Evolutionary conservation across 768 basidiomycete genomes (phyloP).

Genomic region (Lactifluus volemus): DNA sequence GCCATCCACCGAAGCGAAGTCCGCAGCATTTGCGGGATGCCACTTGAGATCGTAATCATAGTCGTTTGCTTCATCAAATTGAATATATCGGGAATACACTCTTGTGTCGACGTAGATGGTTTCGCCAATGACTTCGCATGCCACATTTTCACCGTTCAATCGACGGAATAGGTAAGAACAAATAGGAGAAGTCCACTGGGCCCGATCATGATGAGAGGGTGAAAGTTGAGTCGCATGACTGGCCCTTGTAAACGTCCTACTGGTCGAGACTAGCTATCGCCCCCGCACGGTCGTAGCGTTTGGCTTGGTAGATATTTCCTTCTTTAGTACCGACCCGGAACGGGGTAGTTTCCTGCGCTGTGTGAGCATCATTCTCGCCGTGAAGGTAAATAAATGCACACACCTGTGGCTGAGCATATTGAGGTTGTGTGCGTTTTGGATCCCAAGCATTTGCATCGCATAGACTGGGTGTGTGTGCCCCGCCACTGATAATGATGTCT

Average conservation of each 20-base stretch:
- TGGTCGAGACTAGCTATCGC: conserved; percentile 94
- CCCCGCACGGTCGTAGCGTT: conserved; percentile 96
- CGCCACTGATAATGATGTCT: conserved; percentile 91
- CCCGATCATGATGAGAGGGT: conserved; percentile 63
- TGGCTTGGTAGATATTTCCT: conserved; percentile 93
- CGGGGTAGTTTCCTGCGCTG: conserved; percentile 78
- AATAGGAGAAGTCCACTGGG: conserved; percentile 91
- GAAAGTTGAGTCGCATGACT: conserved; percentile 95
- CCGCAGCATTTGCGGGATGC: conserved; percentile 92
- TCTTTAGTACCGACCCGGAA: conserved; percentile 99
- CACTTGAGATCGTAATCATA: conserved; percentile 98
- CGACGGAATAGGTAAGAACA: conserved; percentile 91
- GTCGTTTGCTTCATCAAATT: conserved; percentile 96
- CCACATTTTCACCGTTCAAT: conserved; percentile 99
- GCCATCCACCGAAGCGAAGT: conserved; percentile 92
- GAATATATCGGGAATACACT: conserved; percentile 74
- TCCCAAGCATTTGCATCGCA: conserved; percentile 96
- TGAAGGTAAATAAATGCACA: not conserved
- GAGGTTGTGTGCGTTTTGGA: conserved; percentile 96
- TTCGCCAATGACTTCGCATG: conserved; percentile 70
- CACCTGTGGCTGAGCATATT: conserved; percentile 98
- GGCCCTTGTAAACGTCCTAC: conserved; percentile 87
- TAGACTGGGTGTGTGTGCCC: conserved; percentile 99
- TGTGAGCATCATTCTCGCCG: not conserved
- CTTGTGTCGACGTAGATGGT: conserved; percentile 47